Evolutionary conservation across 306 rosid species (phyloP).

Genomic region (Sphenostylis stenocarpa): DNA sequence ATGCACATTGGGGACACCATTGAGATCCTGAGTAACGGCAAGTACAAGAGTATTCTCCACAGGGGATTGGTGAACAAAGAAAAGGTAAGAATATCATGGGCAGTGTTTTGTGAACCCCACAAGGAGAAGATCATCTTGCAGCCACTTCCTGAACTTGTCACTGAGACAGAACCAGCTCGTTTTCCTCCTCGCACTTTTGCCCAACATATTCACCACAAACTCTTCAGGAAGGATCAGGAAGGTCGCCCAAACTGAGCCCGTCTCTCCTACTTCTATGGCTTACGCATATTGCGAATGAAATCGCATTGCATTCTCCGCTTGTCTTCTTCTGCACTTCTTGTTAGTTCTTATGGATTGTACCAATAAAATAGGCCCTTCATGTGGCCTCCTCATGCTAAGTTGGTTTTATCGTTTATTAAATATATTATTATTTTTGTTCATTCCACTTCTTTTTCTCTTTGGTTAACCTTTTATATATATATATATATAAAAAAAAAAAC

Average conservation of each 20-base stretch:
- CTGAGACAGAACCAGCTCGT: conserved; percentile 47
- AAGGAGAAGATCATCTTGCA: conserved; percentile 82
- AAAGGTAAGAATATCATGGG: conserved; percentile 89
- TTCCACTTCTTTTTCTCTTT: no score
- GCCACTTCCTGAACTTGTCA: conserved; percentile 71
- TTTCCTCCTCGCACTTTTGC: conserved; percentile 83
- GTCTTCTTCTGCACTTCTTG: neutral
- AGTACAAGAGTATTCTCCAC: conserved; percentile 82
- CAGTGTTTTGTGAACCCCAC: conserved; percentile 85
- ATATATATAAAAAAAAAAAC: no score
- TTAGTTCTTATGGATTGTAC: neutral
- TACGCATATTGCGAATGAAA: no score
- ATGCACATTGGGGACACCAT: conserved; percentile 90
- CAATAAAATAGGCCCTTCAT: neutral
- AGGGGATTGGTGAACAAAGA: conserved; percentile 84
- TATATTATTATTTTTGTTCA: no score
- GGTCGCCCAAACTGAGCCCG: neutral
- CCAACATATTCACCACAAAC: conserved; percentile 79
- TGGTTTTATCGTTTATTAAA: neutral
- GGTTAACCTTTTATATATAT: no score
- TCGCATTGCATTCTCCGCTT: neutral
- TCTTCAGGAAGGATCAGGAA: conserved; percentile 55
- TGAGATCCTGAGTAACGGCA: conserved; percentile 80
- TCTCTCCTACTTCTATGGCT: no score
- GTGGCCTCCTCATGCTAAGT: neutral